Evolutionary conservation across 1,139 yeast genomes (phyloP), one percentile per base, ranked within the genome.

Genomic region (Yarrowia galli): DNA sequence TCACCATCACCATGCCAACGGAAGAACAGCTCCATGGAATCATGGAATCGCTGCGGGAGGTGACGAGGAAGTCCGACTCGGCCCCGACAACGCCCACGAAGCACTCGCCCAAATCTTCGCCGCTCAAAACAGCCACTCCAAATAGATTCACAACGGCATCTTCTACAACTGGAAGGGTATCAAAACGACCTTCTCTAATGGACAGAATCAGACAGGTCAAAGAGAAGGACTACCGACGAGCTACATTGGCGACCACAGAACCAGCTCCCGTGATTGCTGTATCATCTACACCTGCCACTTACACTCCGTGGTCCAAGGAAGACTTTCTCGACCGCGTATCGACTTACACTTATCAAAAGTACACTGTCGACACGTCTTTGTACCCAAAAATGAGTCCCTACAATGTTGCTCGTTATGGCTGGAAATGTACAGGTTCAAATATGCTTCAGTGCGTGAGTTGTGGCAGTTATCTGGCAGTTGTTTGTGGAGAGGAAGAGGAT

Each of bases 381-480:
- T 56, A 25, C 25, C 65, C 68, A 13, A 32, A 48, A 23, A 45
- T 68, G 43, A 60, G 61, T 8, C 68, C 71, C 0, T 45, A 64
- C 20, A 48, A 61, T 8, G 46, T 67, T n/a, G 65, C 68, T 12
- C 23, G 66, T 12, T 63, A 61, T 38, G 70, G 70, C 18, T 69
- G 70, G 70, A 45, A 40, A 18, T 63, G 67, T 10, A 49, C 45
- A 20, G 43, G 40, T 15, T 64, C 46, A 12, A 66, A 67, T 15
- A 48, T 60, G 56, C 43, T 69, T 3, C 67, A 67, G 40, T 69
- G 71, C 42, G 68, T 60, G 2, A 65, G 60, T 18, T 69, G 70
- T 43, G 51, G 51, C 6, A 12, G 51, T 40, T 58, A 28, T 13
- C 22, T 58, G 51, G 64, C 51, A 7, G 40, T 58, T 13, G 49